Evolutionary conservation across 345 rosid genomes (phyloP).

Genomic region (Linum trigynum): DNA sequence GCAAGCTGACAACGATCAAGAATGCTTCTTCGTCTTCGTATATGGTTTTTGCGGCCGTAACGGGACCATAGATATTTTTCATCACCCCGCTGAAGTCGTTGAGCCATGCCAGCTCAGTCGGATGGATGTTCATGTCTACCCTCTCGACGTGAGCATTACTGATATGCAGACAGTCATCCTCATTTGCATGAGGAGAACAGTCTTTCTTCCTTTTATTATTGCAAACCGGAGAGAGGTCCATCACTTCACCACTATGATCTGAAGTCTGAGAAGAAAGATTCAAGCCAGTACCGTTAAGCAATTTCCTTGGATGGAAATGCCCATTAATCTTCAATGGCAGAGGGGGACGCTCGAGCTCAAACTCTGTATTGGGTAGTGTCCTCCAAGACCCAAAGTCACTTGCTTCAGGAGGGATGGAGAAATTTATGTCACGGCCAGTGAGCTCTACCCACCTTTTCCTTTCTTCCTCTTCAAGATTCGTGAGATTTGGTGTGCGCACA

Average conservation of each 20-base stretch:
- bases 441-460: conserved; percentile 85
- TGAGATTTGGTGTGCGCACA: conserved; percentile 64
- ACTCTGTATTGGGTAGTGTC: conserved; percentile 79
- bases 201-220: conserved; percentile 65
- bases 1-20: conserved; percentile 65
- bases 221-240: conserved; percentile 57
- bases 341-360: conserved; percentile 74
- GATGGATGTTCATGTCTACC: conserved; percentile 52
- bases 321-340: conserved; percentile 29
- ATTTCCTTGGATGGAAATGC: conserved; percentile 41
- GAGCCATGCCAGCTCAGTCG: conserved; percentile 63
- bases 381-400: conserved; percentile 94
- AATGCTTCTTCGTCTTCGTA: conserved; percentile 72
- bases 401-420: conserved; percentile 68
- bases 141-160: conserved; percentile 40
- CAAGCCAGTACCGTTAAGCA: conserved; percentile 77
- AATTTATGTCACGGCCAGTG: conserved; percentile 79
- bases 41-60: conserved; percentile 71
- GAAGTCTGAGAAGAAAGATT: conserved; percentile 69
- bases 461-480: conserved; percentile 74
- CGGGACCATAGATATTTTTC: conserved; percentile 74
- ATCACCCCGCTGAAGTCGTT: conserved; percentile 74
- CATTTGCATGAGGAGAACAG: conserved; percentile 49
- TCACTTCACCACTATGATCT: conserved; percentile 48
- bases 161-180: conserved; percentile 33